A percentile compares a stretch with the other conserved stretches of the same genome.
These are phyloP conservation scores for Sporothrix euskadiensis DNA, from an alignment of 2,329 filamentous ascomycete species.

Conservation along the genomic window DNA sequence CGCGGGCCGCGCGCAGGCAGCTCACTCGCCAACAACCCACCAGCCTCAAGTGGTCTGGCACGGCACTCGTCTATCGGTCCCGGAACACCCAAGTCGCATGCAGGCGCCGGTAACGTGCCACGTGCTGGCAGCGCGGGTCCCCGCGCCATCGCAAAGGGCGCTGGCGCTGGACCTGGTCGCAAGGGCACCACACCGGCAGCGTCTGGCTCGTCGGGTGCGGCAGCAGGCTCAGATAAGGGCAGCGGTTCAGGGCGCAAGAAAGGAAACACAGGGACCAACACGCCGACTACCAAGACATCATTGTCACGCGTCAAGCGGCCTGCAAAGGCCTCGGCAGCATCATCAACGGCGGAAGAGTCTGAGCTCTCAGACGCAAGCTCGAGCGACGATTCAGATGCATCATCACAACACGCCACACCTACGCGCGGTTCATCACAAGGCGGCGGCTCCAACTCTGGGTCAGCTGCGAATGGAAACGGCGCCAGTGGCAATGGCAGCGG, in stretches of 20 bases:
- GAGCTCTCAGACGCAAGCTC: slow-evolving; percentile 66
- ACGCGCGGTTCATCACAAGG: slow-evolving; percentile 36
- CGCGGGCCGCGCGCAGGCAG: slow-evolving; percentile 52
- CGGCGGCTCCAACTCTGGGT: slow-evolving; percentile 15
- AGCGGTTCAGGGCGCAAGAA: slow-evolving; percentile 50
- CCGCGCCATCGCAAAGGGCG: slow-evolving; percentile 52
- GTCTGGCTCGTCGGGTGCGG: slow-evolving; percentile 6
- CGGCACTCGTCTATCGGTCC: slow-evolving; percentile 64
- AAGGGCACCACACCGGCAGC: slow-evolving; percentile 49
- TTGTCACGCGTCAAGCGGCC: slow-evolving; percentile 63
- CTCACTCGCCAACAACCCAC: slow-evolving; percentile 50
- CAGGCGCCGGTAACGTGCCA: slow-evolving; percentile 36
- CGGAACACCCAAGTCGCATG: slow-evolving; percentile 57
- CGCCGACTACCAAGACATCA: slow-evolving; percentile 55
- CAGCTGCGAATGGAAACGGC: slow-evolving; percentile 9
- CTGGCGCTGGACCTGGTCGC: slow-evolving; percentile 44
- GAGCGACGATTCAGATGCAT: slow-evolving; percentile 54
- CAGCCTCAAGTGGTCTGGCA: slow-evolving; percentile 59
- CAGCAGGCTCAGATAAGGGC: slow-evolving; percentile 35
- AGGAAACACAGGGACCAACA: slow-evolving; percentile 40
- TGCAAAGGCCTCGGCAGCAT: slow-evolving; percentile 59
- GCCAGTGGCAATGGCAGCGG: slow-evolving; percentile 6
- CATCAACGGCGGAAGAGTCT: slow-evolving; percentile 60
- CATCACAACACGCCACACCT: slow-evolving; percentile 46
- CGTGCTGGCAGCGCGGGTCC: slow-evolving; percentile 61